Base-by-base conservation (phyloP, 495 filamentous ascomycete genomes). In the Thozetella sp. region DNA sequence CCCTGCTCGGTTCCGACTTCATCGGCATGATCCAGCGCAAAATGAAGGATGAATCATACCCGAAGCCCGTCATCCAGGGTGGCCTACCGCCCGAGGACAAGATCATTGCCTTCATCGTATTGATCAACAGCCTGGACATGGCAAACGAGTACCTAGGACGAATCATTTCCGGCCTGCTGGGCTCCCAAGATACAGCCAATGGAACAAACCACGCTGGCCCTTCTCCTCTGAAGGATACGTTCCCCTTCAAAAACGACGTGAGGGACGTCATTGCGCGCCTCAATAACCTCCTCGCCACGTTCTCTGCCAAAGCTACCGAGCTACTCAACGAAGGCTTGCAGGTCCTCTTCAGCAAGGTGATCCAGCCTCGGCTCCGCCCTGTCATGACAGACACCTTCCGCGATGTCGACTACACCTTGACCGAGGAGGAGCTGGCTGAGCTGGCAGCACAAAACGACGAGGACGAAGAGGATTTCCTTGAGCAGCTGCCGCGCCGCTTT, bases 11-110 rank as follows among this genome's bases (percentile, higher is more conserved):
- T 40, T 87, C 89, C 22, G 95, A 98, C 74, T 98, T 98, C 67
- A 86, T 98, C 59, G 92, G 92, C 67, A 97, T 99, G 92, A 90
- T 96, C 22, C 95, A 97, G 66, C 88, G 94, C 45, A 96, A 94
- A 68, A 97, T 99, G 95, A 88, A 93, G 51, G 93, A 97, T 68
- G 94, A 98, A 68, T 88, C 85, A 62, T 97, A 97, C 72, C 93
- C 93, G 0, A 88, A 89, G 63, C 79, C 88, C 10, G 72, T 83
- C 2, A 84, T 91, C 13, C 88, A 91, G 67, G 92, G 93, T 46
- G 87, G 83, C 12, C 76, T 91, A 46, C 94, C 93, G 0, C 89
- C 92, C 0, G 95, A 98, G 68, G 86, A 92, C 57, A 90, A 88
- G 55, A 86, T 94, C 51, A 81, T 97, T 57, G 74, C 87, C 2